Percentiles rank a stretch among this genome's conserved stretches.
Conservation (phyloP, 495 filamentous ascomycete species). For the Penicillium robsamsonii region DNA sequence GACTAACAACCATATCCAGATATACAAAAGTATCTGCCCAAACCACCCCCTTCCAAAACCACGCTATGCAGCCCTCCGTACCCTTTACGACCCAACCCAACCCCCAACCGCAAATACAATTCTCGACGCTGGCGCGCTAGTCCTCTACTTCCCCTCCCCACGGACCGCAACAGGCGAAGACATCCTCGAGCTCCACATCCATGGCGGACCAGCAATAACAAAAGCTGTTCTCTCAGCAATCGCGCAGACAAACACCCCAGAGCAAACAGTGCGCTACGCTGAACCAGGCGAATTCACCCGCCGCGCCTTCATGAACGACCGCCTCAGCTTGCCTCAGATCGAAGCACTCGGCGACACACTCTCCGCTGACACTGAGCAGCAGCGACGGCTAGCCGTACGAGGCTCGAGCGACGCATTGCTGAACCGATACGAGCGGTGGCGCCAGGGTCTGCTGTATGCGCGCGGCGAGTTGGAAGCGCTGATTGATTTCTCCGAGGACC, state of each 20-base stretch:
- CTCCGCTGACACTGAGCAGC: conserved; percentile 87
- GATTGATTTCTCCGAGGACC: conserved; percentile 96
- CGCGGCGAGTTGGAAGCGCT: conserved; percentile 90
- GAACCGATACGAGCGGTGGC: conserved; percentile 83
- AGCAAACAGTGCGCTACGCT: conserved; percentile 70
- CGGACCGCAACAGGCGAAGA: conserved; percentile 89
- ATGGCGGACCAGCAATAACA: conserved; percentile 87
- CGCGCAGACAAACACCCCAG: conserved; percentile 36
- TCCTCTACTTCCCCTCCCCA: conserved; percentile 85
- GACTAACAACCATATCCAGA: conserved; percentile 42
- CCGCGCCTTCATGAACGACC: conserved; percentile 84
- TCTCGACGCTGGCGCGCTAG: conserved; percentile 77
- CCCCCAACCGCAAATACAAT: conserved; percentile 41
- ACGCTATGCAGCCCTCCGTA: conserved; percentile 73
- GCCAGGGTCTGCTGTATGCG: conserved; percentile 70
- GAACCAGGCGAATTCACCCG: conserved; percentile 95
- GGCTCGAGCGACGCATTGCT: conserved; percentile 69
- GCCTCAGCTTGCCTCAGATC: conserved; percentile 87
- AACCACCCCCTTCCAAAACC: conserved; percentile 60
- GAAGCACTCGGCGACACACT: conserved; percentile 87
- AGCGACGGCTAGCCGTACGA: conserved; percentile 79
- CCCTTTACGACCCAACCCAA: conserved; percentile 64
- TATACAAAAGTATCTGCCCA: conserved; percentile 78
- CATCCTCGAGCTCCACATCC: conserved; percentile 87
- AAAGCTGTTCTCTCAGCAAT: conserved; percentile 82